Percentiles rank a stretch among this genome's conserved stretches.
These are phyloP conservation scores for Plenodomus biglobosus DNA, from an alignment of 2,329 filamentous ascomycete species.

Conservation along the genomic window DNA sequence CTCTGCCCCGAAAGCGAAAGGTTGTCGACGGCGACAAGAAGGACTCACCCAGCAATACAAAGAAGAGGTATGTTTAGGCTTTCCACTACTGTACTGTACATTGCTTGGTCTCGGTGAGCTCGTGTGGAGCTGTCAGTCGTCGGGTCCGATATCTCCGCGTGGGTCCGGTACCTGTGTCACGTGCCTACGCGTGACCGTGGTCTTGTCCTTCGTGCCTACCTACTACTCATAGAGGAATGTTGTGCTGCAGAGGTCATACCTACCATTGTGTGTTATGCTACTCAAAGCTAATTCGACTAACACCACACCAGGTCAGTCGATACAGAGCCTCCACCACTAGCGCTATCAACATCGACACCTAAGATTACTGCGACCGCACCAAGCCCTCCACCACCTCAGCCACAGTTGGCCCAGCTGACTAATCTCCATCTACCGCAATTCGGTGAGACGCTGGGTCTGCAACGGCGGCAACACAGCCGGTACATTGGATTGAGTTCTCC, in stretches of 20 bases:
- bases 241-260: slow-evolving; percentile 9
- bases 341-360: slow-evolving; percentile 43
- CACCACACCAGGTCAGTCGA: slow-evolving; percentile 39
- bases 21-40: slow-evolving; percentile 64
- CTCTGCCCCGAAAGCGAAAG: slow-evolving; percentile 78
- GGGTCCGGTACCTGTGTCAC: slow-evolving; percentile 12
- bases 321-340: slow-evolving; percentile 44
- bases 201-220: background rate
- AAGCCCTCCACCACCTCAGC: slow-evolving; percentile 39
- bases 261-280: slow-evolving; percentile 22
- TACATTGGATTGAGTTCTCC: slow-evolving; percentile 83
- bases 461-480: slow-evolving; percentile 76
- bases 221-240: background rate
- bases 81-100: slow-evolving; percentile 12
- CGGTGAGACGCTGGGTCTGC: slow-evolving; percentile 65
- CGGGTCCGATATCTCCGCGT: background rate
- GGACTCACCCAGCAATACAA: slow-evolving; percentile 57
- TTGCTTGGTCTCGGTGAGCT: slow-evolving; percentile 2
- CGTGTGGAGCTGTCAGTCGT: background rate
- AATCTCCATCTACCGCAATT: slow-evolving; percentile 42
- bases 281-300: background rate
- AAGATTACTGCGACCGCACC: slow-evolving; percentile 46
- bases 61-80: slow-evolving; percentile 66
- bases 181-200: slow-evolving; percentile 17
- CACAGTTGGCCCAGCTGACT: slow-evolving; percentile 31